phyloP scores from a whole-genome alignment of 176 grass and related monocot genomes.

The Aegilops speltoides region DNA sequence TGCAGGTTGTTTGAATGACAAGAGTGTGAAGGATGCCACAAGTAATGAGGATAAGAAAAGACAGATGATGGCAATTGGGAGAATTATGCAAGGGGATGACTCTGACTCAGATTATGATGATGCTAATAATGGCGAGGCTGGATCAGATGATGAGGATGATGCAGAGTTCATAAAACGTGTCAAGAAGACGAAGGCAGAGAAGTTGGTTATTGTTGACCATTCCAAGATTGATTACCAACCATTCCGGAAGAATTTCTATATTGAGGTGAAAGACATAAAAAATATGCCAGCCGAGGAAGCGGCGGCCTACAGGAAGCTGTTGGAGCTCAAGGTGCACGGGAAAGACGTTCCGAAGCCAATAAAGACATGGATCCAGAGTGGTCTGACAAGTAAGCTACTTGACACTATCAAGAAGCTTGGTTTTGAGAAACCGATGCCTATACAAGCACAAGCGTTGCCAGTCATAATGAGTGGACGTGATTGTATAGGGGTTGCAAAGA shows the following conservation, averaged over 20 bases:
- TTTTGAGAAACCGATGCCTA: constrained; percentile 94
- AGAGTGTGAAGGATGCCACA: constrained; percentile 33
- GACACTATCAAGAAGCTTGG: constrained; percentile 95
- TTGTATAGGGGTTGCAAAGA: constrained; percentile 94
- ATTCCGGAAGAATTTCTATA: constrained; percentile 96
- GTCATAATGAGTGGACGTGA: constrained; percentile 95
- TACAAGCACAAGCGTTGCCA: constrained; percentile 82
- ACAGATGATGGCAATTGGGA: constrained; percentile 48
- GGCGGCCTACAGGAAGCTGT: constrained; percentile 59
- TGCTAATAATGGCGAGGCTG: constrained; percentile 43
- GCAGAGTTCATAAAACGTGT: constrained; percentile 94
- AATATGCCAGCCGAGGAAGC: constrained; percentile 81
- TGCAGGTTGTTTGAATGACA: constrained; percentile 44
- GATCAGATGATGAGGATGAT: constrained; percentile 74
- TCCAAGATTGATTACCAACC: constrained; percentile 86
- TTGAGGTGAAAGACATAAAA: constrained; percentile 83
- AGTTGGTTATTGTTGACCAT: constrained; percentile 86
- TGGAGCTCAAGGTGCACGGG: constrained; percentile 93
- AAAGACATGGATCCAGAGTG: constrained; percentile 90
- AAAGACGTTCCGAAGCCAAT: constrained; percentile 96
- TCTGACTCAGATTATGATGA: constrained; percentile 63
- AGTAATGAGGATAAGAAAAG: constrained; percentile 51
- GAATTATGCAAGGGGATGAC: constrained; percentile 81
- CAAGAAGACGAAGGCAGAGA: constrained; percentile 94
- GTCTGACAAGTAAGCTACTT: constrained; percentile 86